Base-by-base conservation (phyloP, 1,284 basidiomycete species). In the Sanghuangporus sanghuang region DNA sequence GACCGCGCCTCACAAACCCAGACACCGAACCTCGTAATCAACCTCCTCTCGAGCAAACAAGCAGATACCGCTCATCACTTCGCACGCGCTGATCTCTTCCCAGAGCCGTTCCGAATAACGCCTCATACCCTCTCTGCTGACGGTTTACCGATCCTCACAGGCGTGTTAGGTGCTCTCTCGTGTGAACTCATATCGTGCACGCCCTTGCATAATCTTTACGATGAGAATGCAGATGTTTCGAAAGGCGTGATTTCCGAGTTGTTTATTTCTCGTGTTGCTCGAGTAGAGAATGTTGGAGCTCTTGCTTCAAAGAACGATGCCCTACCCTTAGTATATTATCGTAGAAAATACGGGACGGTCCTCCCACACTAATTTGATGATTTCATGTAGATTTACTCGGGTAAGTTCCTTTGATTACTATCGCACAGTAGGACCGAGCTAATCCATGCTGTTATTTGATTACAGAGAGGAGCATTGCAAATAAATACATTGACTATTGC, bases 41-140 rank as follows among this genome's bases (percentile, higher is more conserved):
- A 90, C 73, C 72, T 92, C 52, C 82, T 92, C 62, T 84, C 86
- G 11, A 82, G 85, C 0, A 71, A 77, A 0, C 89, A 92, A 72
- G 76, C 80, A 0, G 71, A 76, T 50, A 69, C 81, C 38, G 88
- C 89, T 2, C 71, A 80, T 32, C 75, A 74, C 56, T 92, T 91
- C 71, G 85, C 89, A 1, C 74, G 85, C 46, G 80, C 86, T 2
- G 86, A 90, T 70, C 72, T 87, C 12, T 73, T 86, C 67, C 81
- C 85, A 0, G 74, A 77, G 11, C 89, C 88, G 7, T 89, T 87
- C 65, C 70, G 68, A 0, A 73, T 74, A 42, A 71, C 77, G 0
- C 71, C 70, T 5, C 80, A 81, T 70, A 71, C 69, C 6, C 71
- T 84, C 42, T 81, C 79, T 18, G 64, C 70, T 9, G 84, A 89